Percentiles rank a stretch among this genome's conserved stretches.
phyloP scores from a whole-genome alignment of 148 eudicot species.

The Camellia sinensis region DNA sequence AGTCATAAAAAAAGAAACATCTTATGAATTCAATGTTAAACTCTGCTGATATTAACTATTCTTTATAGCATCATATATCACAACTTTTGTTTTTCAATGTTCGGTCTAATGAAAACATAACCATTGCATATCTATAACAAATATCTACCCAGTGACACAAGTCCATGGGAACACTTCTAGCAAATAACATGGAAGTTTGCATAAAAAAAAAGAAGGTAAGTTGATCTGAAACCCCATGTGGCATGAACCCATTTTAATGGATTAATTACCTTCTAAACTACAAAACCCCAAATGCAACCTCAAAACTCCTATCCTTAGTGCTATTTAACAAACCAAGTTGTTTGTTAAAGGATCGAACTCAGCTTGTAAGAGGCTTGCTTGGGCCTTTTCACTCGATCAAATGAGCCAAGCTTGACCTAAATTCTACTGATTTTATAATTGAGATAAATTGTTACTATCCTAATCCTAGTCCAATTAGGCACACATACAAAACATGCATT shows the following conservation, averaged over 20 bases:
- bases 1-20: not conserved
- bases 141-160: not conserved
- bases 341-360: not conserved
- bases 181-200: not conserved
- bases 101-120: too few relatives aligned
- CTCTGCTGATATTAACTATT: not conserved
- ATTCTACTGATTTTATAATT: not conserved
- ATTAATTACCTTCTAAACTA: too few relatives aligned
- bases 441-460: not conserved
- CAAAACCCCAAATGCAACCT: not conserved
- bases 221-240: not conserved
- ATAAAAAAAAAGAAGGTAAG: not conserved
- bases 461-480: not conserved
- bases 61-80: not conserved
- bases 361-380: not conserved
- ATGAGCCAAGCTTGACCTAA: not conserved
- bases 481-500: not conserved
- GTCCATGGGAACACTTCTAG: not conserved
- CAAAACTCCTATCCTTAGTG: not conserved
- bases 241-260: not conserved
- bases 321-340: not conserved
- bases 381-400: not conserved
- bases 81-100: not conserved
- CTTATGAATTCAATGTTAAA: not conserved
- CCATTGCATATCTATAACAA: not conserved